Conservation (phyloP, 176 grass and related monocot species). For the Eragrostis curvula region DNA sequence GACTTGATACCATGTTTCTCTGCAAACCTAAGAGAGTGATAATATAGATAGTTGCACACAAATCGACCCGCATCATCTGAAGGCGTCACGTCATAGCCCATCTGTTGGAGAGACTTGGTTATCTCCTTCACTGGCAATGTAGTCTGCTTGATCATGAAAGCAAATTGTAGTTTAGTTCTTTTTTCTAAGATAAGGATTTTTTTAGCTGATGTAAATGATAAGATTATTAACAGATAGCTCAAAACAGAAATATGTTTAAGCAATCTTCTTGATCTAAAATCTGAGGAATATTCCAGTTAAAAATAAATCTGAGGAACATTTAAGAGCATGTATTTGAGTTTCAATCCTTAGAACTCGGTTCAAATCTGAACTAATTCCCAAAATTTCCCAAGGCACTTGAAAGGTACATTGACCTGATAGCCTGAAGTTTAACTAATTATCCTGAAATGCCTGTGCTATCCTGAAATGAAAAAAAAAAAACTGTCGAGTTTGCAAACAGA, state of each 20-base stretch:
- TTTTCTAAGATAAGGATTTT: not conserved
- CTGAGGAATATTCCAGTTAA: conserved; percentile 1
- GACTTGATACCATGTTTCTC: conserved; percentile 67
- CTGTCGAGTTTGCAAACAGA: not conserved
- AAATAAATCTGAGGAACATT: not conserved
- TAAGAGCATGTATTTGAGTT: not conserved
- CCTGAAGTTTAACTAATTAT: no score
- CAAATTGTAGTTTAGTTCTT: not conserved
- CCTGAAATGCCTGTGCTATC: not conserved
- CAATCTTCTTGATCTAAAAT: not conserved
- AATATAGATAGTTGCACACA: conserved; percentile 90
- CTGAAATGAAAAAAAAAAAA: not conserved
- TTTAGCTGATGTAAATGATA: conserved; percentile 5
- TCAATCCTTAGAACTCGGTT: not conserved
- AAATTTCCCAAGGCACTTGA: not conserved
- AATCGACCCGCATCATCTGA: conserved; percentile 84
- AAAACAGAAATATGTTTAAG: not conserved
- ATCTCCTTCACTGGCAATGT: conserved; percentile 61
- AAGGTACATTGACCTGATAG: not conserved
- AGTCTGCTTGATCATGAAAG: conserved; percentile 49
- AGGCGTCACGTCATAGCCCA: conserved; percentile 67
- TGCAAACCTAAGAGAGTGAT: conserved; percentile 80
- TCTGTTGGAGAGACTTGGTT: conserved; percentile 54
- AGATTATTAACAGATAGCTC: not conserved
- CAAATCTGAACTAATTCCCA: not conserved